Percentiles rank a stretch among this genome's conserved stretches.
phyloP scores from a whole-genome alignment of 2,329 filamentous ascomycete species.

The Bipolaris bicolor region DNA sequence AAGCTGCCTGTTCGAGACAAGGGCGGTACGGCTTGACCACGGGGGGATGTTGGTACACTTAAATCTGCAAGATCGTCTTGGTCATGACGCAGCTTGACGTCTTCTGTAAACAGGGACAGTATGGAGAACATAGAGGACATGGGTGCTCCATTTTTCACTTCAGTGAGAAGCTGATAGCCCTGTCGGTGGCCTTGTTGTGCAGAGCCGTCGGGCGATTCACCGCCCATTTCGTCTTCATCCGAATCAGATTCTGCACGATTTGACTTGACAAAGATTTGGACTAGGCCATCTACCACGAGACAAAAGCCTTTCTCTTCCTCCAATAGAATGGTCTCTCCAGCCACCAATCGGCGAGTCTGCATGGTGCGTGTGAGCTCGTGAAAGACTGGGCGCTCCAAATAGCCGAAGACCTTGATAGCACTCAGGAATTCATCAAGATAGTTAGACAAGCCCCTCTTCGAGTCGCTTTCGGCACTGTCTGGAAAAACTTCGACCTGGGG shows the following conservation, averaged over 20 bases:
- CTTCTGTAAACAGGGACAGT: constrained; percentile 94
- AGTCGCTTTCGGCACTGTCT: constrained; percentile 86
- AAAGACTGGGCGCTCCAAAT: constrained; percentile 93
- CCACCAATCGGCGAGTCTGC: constrained; percentile 96
- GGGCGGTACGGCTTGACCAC: constrained; percentile 25
- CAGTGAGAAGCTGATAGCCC: constrained; percentile 91
- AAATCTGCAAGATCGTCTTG: constrained; percentile 64
- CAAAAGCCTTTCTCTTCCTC: constrained; percentile 99
- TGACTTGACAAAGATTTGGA: constrained; percentile 98
- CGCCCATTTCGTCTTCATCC: constrained; percentile 56
- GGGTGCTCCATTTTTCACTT: constrained; percentile 95
- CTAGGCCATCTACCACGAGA: constrained; percentile 91
- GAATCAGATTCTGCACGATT: constrained; percentile 58
- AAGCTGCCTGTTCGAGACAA: constrained; percentile 39
- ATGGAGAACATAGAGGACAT: constrained; percentile 99
- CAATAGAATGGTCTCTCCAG: constrained; percentile 90
- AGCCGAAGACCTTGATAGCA: constrained; percentile 98
- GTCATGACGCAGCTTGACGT: constrained; percentile 77
- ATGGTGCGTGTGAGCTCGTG: constrained; percentile 97
- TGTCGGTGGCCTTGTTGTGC: constrained; percentile 68
- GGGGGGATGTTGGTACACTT: constrained; percentile 38
- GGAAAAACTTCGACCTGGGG: constrained; percentile 95
- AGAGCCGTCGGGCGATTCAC: constrained; percentile 60
- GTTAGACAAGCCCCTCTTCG: constrained; percentile 90
- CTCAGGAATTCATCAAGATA: constrained; percentile 98